These are phyloP conservation scores for Yamadazyma jaroonii DNA, from an alignment of 1,139 yeast genomes.

Conservation along the genomic window DNA sequence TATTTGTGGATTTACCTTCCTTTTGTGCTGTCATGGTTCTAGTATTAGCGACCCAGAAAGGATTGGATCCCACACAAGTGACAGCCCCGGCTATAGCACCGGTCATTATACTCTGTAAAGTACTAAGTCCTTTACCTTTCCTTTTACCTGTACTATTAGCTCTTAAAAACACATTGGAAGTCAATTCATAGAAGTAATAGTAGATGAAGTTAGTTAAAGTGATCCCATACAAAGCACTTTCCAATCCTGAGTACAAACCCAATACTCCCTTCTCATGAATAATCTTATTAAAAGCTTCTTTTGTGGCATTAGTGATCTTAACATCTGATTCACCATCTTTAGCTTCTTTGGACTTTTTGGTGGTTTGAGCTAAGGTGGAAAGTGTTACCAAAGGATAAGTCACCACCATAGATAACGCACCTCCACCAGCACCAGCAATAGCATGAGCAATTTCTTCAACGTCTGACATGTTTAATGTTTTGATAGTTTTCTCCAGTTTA, in stretches of 20 bases:
- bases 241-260: conserved; percentile 82
- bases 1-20: conserved; percentile 32
- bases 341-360: conserved; percentile 26
- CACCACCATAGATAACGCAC: conserved; percentile 79
- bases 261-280: conserved; percentile 60
- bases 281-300: conserved; percentile 43
- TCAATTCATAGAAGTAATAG: conserved; percentile 83
- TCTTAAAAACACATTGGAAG: conserved; percentile 53
- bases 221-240: conserved; percentile 84
- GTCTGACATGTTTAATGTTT: conserved; percentile 26
- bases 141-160: conserved; percentile 25
- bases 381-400: conserved; percentile 85
- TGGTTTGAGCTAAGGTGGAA: conserved; percentile 81
- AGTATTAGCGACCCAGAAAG: conserved; percentile 94
- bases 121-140: conserved; percentile 45
- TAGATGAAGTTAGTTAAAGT: conserved; percentile 83
- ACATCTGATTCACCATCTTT: conserved; percentile 10
- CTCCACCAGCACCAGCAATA: conserved; percentile 90
- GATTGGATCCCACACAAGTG: conserved; percentile 84
- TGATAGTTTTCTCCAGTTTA: no score
- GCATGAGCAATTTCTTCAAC: conserved; percentile 74
- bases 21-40: conserved; percentile 66
- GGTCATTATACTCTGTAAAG: conserved; percentile 70
- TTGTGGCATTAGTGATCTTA: conserved; percentile 22
- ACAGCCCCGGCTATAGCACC: conserved; percentile 89